phyloP scores from a whole-genome alignment of 2,329 filamentous ascomycete genomes.

The Cordyceps pruinosa region DNA sequence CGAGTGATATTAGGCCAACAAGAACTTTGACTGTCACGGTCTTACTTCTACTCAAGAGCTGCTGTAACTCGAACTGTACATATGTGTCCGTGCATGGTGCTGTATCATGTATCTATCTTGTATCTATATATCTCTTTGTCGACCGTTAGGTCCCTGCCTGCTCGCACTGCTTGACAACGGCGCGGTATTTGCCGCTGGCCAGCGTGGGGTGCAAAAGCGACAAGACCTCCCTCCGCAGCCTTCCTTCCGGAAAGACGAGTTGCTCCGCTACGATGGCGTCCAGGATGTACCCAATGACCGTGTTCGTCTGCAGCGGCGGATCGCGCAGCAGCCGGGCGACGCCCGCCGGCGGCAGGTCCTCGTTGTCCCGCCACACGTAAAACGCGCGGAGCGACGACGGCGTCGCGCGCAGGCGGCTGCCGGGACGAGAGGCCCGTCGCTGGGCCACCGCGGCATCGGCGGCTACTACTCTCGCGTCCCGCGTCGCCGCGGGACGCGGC shows the following conservation, averaged over 20 bases:
- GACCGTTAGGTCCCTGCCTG: neutral
- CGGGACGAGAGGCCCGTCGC: conserved; percentile 26
- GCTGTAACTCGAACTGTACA: too few relatives aligned
- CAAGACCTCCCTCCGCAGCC: conserved; percentile 41
- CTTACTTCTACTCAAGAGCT: neutral
- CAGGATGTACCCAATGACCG: conserved; percentile 54
- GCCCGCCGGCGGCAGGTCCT: conserved; percentile 38
- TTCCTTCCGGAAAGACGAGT: conserved; percentile 40
- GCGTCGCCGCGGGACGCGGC: neutral
- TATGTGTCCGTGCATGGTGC: neutral
- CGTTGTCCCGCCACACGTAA: conserved; percentile 54
- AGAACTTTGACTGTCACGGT: conserved; percentile 5
- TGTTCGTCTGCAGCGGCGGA: conserved; percentile 50
- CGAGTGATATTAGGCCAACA: neutral
- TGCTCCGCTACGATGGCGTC: conserved; percentile 45
- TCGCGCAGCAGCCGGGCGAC: conserved; percentile 52
- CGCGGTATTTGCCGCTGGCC: conserved; percentile 20
- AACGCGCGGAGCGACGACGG: conserved; percentile 48
- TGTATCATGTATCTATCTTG: neutral
- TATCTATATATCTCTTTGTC: neutral
- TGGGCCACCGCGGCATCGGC: conserved; percentile 34
- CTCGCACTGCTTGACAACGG: conserved; percentile 21
- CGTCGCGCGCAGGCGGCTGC: conserved; percentile 19
- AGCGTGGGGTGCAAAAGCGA: conserved; percentile 22
- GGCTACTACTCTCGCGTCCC: conserved; percentile 36